These are phyloP conservation scores for Colletotrichum somersetense DNA, from an alignment of 2,329 filamentous ascomycete genomes.

Conservation along the genomic window DNA sequence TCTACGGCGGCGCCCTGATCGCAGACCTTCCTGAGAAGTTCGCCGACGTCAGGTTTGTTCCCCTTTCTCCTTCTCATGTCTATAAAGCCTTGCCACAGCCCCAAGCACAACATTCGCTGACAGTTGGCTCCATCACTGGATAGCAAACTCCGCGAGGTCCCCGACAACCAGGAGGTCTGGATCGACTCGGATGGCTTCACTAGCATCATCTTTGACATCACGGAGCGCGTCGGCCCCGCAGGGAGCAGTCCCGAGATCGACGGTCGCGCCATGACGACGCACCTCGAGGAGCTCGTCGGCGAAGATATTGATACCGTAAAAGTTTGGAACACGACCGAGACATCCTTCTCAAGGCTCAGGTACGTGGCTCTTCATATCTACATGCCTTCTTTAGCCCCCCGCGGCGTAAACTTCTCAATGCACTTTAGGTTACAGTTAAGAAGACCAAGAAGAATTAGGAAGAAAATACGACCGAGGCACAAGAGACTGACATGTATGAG, in stretches of 20 bases:
- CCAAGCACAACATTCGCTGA: neutral
- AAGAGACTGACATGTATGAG: conserved; percentile 33
- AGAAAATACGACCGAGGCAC: neutral
- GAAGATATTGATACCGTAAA: conserved; percentile 73
- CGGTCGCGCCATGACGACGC: conserved; percentile 76
- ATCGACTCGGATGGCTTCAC: conserved; percentile 87
- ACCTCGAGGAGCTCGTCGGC: conserved; percentile 77
- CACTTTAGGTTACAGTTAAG: neutral
- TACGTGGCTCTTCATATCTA: conserved; percentile 49
- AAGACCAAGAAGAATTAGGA: neutral
- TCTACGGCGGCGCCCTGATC: conserved; percentile 80
- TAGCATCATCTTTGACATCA: conserved; percentile 90
- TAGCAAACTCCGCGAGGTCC: conserved; percentile 80
- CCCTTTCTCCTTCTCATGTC: neutral
- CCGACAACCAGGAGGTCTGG: conserved; percentile 93
- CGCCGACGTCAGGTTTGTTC: conserved; percentile 77
- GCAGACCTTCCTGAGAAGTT: conserved; percentile 77
- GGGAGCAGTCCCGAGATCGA: conserved; percentile 71
- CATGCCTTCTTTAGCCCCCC: neutral
- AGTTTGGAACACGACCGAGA: conserved; percentile 75
- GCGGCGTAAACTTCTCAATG: neutral
- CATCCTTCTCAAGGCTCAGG: conserved; percentile 68
- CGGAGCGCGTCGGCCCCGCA: conserved; percentile 77
- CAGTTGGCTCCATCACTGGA: neutral
- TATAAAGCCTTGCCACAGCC: neutral